Base-by-base conservation (phyloP, 2,329 filamentous ascomycete genomes). In the Cyphellophora attinorum region DNA sequence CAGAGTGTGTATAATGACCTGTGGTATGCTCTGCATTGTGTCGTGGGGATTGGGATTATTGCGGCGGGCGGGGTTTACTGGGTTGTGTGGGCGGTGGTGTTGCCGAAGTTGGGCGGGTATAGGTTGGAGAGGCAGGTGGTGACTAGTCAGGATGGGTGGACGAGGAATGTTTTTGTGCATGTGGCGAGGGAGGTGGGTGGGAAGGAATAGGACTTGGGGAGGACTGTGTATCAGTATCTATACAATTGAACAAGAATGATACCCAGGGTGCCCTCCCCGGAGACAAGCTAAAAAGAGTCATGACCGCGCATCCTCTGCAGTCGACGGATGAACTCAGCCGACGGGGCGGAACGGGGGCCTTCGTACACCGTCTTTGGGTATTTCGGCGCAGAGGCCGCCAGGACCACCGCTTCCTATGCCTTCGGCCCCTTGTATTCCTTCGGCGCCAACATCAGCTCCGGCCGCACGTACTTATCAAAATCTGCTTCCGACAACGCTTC, bases 401-500 rank as follows among this genome's bases (percentile, higher is more conserved):
- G n/a, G n/a, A n/a, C n/a, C n/a, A n/a, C n/a, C n/a, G n/a, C n/a
- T n/a, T n/a, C n/a, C n/a, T n/a, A n/a, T n/a, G n/a, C n/a, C n/a
- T n/a, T n/a, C n/a, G n/a, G n/a, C n/a, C n/a, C n/a, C 55, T 77
- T 74, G 58, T 72, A 72, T 53, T 79, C 75, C 61, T 76, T 80
- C 31, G 89, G 89, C 40, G 80, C 79, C 55, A 98, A 72, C 89
- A 98, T 98, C 56, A 96, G 74, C 68, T 96, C 89, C 15, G 91
- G 91, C 53, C 79, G 78, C 48, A 98, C 91, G 46, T 93, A 71
- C 49, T 76, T 72, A 62, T 95, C 86, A 56, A 96, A 96, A 57
- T 95, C 88, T 54, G 83, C 84, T 56, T 80, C 78, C 46, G 79
- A 89, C 48, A 96, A 68, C 29, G 86, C 89, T 50, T 94, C 75